Percentiles rank a stretch among this genome's conserved stretches.
These are phyloP conservation scores for Allantophomopsis lycopodina DNA, from an alignment of 2,329 filamentous ascomycete species.

Conservation along the genomic window DNA sequence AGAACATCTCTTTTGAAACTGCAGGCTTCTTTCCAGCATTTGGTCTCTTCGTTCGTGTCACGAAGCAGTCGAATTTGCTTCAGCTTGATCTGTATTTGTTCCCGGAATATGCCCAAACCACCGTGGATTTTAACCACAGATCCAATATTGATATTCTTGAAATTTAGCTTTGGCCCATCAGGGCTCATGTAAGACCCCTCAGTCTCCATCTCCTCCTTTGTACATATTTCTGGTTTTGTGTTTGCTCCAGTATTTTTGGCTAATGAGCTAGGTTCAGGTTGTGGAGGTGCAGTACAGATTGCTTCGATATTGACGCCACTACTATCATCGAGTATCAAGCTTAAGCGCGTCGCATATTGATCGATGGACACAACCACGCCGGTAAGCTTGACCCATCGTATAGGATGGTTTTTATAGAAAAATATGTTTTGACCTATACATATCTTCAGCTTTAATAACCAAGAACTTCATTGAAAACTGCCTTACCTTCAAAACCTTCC, in stretches of 20 bases:
- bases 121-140: conserved; percentile 44
- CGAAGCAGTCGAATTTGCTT: conserved; percentile 32
- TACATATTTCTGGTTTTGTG: background rate
- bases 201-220: conserved; percentile 19
- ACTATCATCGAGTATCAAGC: conserved; percentile 52
- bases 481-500: conserved; percentile 36
- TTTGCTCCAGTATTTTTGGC: background rate
- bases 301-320: conserved; percentile 43
- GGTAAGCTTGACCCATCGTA: conserved; percentile 60
- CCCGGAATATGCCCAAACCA: conserved; percentile 29
- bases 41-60: conserved; percentile 41
- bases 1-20: conserved; percentile 37
- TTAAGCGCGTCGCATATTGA: conserved; percentile 28
- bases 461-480: too few species aligned
- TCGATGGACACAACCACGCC: conserved; percentile 55
- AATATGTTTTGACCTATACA: conserved; percentile 39
- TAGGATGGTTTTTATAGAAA: conserved; percentile 61
- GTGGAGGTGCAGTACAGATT: conserved; percentile 8
- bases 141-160: conserved; percentile 31
- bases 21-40: conserved; percentile 41
- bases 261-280: background rate
- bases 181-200: conserved; percentile 37
- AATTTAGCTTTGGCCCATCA: conserved; percentile 6
- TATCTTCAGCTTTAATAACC: too few species aligned
- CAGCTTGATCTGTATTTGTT: conserved; percentile 35